Evolutionary conservation across 352 stramenopile genomes (phyloP), one percentile per base, ranked within the genome.

Genomic region (Plasmopara halstedii): DNA sequence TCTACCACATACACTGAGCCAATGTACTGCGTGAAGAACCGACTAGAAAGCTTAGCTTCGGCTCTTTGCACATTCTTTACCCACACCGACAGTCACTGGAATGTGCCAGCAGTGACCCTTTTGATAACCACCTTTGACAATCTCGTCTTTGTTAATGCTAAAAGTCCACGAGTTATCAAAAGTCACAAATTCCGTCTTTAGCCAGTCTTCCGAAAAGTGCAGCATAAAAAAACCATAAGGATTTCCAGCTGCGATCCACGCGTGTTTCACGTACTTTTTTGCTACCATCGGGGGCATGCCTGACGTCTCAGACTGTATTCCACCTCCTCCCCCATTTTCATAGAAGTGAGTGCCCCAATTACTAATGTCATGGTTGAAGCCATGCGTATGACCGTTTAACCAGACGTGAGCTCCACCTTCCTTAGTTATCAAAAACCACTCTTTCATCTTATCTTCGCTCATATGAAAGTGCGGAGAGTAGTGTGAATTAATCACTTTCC

Each of bases 381-480:
- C 78, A 64, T 92, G 81, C 31, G 81, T 90, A 65, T 92, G 81
- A 31, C 81, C 81, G 45, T 92, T 92, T 32, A 90, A 57, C 78
- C 78, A 92, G 14, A 85, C 25, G 45, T 92, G 81, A 2, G 84
- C 81, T 17, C 70, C 69, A 44, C 73, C 62, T 10, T 88, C 73
- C 56, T 93, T 93, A 9, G 73, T 79, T 46, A 93, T 64, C 56
- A 75, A 62, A 60, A 88, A 94, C 82, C 82, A 94, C 43, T 80
- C 68, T 60, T 91, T 87, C 79, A 94, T 91, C 70, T 88, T 89
- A 51, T 85, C 71, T 37, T 85, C 73, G 46, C 64, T 86, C 82
- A 94, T 94, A 69, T 94, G 82, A 50, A 89, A 89, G 57, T 91
- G 79, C 18, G 83, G 80, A 42, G 80, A 94, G 69, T 94, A 94